Evolutionary conservation across 768 basidiomycete genomes (phyloP), one percentile per base, ranked within the genome.

Genomic region (Calocybe cyanea): DNA sequence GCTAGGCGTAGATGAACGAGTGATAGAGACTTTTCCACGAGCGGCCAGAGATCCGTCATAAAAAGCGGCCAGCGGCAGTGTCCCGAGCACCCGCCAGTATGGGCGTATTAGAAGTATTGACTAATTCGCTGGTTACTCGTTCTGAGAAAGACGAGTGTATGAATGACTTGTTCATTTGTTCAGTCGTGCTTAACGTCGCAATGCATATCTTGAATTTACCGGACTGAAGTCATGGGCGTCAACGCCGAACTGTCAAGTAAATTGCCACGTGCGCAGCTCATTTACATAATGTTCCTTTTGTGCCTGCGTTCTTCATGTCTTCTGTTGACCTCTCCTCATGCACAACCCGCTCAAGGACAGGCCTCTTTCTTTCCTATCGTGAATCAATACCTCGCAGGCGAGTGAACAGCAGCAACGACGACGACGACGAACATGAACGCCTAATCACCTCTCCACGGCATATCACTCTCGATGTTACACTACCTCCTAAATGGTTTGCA

Each of bases 281-380:
- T n/a, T n/a, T n/a, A 43, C 42, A 43, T 15, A 21, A 19, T 21
- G 8, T 17, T 11, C 38, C 41, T 37, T 39, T 18, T 43, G 46
- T 51, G 49, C 47, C 47, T 45, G 42, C 45, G 46, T 40, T 38
- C 49, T 45, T 52, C 48, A 37, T 42, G 42, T 40, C 50, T 15
- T 11, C 49, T 13, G 19, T 43, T 40, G 33, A 53, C 41, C 53
- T 51, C 52, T 56, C 53, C 45, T 60, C 64, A 45, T 46, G 63
- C 36, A 78, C 81, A 32, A 92, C 87, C 28, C 85, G 95, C 56
- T 92, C 90, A 1, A 68, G 95, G 38, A 97, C 95, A 2, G 79
- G 91, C 43, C 80, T 97, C 57, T 98, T 97, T 66, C 85, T 94
- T 49, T 95, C 93, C 5, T 92, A 88, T 67, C 79, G 95, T 49